A percentile compares a stretch with the other conserved stretches of the same genome.
Evolutionary conservation across 345 rosid genomes (phyloP).

Genomic region (Pistacia vera): DNA sequence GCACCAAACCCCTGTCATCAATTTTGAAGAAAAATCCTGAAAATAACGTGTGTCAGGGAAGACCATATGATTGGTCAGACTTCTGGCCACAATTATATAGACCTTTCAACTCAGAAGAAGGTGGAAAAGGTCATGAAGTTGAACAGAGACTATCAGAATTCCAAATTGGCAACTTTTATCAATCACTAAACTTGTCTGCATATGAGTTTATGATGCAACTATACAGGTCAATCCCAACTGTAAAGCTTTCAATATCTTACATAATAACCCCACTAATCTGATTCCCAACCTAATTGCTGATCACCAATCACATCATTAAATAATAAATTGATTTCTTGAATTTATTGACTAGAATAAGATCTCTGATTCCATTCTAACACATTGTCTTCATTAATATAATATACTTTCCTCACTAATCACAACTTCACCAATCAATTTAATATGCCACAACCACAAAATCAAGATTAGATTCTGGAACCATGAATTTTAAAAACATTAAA

Average conservation of each 20-base stretch:
- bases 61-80: not conserved
- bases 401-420: too few species aligned
- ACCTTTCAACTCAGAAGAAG: not conserved
- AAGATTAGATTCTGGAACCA: too few species aligned
- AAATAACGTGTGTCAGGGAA: too few species aligned
- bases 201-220: not conserved
- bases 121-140: not conserved
- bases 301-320: not conserved
- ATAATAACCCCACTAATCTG: not conserved
- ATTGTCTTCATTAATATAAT: not conserved
- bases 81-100: not conserved
- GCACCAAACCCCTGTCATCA: too few species aligned
- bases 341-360: not conserved
- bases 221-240: constrained; percentile 17
- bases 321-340: not conserved
- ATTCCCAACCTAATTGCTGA: not conserved
- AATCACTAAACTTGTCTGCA: constrained; percentile 10
- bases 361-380: not conserved
- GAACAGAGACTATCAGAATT: not conserved
- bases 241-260: not conserved
- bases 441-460: not conserved
- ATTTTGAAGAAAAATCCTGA: too few species aligned
- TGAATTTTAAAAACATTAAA: not conserved
- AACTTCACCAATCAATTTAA: not conserved
- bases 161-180: constrained; percentile 2